Base-by-base conservation (phyloP, 108 stramenopile species). In the Cyclotella choctawhatcheeana region DNA sequence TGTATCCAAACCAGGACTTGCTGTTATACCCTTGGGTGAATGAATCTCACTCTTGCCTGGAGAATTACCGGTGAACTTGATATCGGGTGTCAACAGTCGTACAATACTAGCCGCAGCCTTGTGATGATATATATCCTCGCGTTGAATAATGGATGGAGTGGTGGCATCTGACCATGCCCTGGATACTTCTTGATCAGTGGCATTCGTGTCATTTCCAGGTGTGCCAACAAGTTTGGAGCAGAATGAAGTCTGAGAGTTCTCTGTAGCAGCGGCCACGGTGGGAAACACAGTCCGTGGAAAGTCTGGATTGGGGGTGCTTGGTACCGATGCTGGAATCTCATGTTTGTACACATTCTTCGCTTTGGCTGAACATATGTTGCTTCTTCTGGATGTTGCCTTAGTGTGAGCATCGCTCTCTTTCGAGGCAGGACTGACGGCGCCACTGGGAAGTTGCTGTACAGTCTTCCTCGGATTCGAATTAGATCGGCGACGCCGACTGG, bases 81-180 rank as follows among this genome's bases (percentile, higher is more conserved):
- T 62, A 30, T 69, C 54, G 7, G 84, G 65, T 14, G 75, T 76
- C 50, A 89, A 37, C 17, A 92, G 51, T 12, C 83, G 64, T 24
- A 79, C 56, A 37, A 92, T 79, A 25, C 77, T 74, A 0, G 85
- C 76, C 17, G 87, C 70, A 5, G 86, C 85, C 64, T 75, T 86
- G 35, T 89, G 76, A 48, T 89, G 88, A 53, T 86, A 84, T 40
- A 72, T 69, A 21, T 88, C 81, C 10, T 20, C 35, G 0, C 83
- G 65, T 44, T 70, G 72, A 2, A 84, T 50, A 29, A 76, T 71
- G 27, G 60, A 55, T 16, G 74, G 74, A 7, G 74, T 61, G 27
- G 64, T 50, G 29, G 56, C 70, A 0, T 56, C 55, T 27, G 27
- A 64, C 70, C 50, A 79, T 17, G 24, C 45, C 20, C 12, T 40